phyloP scores from a whole-genome alignment of 495 filamentous ascomycete species.

The Sordaria brevicollis region DNA sequence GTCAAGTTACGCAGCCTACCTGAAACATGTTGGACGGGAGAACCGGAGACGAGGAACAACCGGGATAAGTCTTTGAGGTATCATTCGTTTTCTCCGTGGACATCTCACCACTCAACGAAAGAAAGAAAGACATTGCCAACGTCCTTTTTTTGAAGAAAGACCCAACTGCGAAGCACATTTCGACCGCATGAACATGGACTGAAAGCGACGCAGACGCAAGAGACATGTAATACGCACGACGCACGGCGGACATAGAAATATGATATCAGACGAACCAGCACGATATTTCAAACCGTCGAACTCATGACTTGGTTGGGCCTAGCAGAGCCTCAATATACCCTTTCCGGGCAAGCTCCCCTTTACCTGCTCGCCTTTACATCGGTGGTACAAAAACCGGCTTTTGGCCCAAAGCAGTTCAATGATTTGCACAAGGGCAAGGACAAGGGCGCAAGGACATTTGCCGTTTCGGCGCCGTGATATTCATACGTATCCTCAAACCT shows the following conservation, averaged over 20 bases:
- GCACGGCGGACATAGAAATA: background rate
- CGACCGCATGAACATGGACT: background rate
- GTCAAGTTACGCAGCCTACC: background rate
- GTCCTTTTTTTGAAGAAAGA: background rate
- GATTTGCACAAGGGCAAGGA: background rate
- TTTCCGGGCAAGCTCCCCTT: background rate
- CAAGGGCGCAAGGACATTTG: too few relatives aligned
- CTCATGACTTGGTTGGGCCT: background rate
- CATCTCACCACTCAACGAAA: background rate
- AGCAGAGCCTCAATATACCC: background rate
- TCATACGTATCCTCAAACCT: background rate
- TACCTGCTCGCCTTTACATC: background rate
- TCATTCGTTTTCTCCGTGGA: background rate
- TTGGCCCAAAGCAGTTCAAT: background rate
- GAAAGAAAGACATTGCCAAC: background rate
- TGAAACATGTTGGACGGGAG: background rate
- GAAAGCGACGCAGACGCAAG: background rate
- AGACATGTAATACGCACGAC: background rate
- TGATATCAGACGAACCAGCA: background rate
- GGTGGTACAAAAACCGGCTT: background rate
- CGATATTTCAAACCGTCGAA: background rate
- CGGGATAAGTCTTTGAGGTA: background rate
- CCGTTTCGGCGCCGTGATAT: background rate
- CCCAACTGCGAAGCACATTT: background rate
- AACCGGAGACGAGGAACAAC: background rate